A percentile compares a stretch with the other conserved stretches of the same genome.
Evolutionary conservation across 805 yeast species (phyloP).

Genomic region (Monosporozyma siamensis): DNA sequence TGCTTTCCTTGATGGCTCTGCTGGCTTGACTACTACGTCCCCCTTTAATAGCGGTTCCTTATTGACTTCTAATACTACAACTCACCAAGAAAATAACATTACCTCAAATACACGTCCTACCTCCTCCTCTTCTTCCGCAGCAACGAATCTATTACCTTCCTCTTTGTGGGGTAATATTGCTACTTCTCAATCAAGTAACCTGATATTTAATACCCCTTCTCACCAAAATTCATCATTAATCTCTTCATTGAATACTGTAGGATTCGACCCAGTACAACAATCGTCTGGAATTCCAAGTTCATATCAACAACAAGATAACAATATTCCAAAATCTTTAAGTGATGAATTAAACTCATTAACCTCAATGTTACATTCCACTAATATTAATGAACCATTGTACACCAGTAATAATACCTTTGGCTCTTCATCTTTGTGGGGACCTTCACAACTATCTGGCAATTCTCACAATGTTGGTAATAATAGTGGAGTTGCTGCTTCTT

Average conservation of each 20-base stretch:
- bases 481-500: too few relatives aligned
- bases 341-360: constrained; percentile 24
- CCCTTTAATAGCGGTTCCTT: neutral
- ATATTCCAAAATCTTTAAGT: constrained; percentile 11
- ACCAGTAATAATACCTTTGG: neutral
- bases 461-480: neutral
- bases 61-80: neutral
- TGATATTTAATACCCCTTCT: neutral
- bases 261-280: neutral
- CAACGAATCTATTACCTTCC: neutral
- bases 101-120: neutral
- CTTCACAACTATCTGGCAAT: neutral
- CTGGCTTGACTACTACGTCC: neutral
- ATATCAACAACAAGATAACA: constrained; percentile 1
- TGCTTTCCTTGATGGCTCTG: neutral
- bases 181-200: neutral
- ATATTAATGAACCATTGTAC: constrained; percentile 9
- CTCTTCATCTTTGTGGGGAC: neutral
- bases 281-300: neutral
- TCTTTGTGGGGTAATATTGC: neutral
- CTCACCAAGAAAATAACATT: neutral
- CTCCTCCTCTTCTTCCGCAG: neutral
- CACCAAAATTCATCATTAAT: neutral
- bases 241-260: neutral
- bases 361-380: constrained; percentile 20